Evolutionary conservation across 306 rosid species (phyloP).

Genomic region (Macrotyloma uniflorum): DNA sequence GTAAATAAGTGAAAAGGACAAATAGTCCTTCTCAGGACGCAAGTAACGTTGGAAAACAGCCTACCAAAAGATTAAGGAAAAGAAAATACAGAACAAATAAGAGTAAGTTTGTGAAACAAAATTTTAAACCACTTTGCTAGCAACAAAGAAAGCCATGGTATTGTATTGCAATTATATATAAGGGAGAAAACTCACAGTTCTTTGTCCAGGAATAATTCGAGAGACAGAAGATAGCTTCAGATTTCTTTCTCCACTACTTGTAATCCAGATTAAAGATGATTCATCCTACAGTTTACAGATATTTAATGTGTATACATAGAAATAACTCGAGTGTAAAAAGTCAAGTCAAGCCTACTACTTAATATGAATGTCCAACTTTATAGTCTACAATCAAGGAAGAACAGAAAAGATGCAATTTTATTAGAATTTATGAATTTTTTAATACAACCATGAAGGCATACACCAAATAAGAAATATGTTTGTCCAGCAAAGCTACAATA

Average conservation of each 20-base stretch:
- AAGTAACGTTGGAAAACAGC: slow-evolving; percentile 89
- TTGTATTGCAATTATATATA: slow-evolving; percentile 26
- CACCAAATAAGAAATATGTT: neutral
- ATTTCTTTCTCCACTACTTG: slow-evolving; percentile 78
- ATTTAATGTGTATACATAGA: slow-evolving; percentile 17
- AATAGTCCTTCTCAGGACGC: slow-evolving; percentile 88
- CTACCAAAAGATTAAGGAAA: slow-evolving; percentile 51
- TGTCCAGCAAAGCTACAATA: neutral
- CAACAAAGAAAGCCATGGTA: slow-evolving; percentile 23
- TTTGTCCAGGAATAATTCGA: slow-evolving; percentile 91
- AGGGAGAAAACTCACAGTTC: slow-evolving; percentile 78
- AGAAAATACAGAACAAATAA: slow-evolving; percentile 8
- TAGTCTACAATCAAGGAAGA: slow-evolving; percentile 10
- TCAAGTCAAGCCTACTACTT: neutral
- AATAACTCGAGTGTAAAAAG: slow-evolving; percentile 26
- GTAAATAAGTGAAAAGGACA: slow-evolving; percentile 92
- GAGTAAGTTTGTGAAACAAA: slow-evolving; percentile 31
- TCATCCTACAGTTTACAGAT: slow-evolving; percentile 69
- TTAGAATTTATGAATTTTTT: neutral
- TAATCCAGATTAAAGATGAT: slow-evolving; percentile 85
- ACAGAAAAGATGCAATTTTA: neutral
- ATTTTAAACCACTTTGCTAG: slow-evolving; percentile 13
- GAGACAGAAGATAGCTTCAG: slow-evolving; percentile 88
- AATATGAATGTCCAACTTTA: slow-evolving; percentile 12
- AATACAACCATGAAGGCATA: neutral